Conservation (phyloP, 129 eudicot species). For the Logfia minima region DNA sequence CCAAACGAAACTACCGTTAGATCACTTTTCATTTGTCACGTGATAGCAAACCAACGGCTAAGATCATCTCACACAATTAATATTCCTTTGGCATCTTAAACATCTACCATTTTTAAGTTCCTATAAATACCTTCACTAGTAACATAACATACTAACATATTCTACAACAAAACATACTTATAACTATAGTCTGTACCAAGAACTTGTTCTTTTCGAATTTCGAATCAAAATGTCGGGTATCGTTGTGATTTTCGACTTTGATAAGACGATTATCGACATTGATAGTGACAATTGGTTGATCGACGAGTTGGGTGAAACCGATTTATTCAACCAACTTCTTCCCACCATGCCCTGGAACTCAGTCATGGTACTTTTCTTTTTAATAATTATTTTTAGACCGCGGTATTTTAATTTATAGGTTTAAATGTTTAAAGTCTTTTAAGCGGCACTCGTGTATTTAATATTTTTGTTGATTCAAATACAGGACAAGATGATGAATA, state of each 20-base stretch:
- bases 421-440: no score
- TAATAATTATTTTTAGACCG: not conserved
- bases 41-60: constrained; percentile 23
- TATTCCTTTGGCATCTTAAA: constrained; percentile 53
- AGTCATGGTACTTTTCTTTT: constrained; percentile 50
- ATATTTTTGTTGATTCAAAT: not conserved
- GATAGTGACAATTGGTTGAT: constrained; percentile 89
- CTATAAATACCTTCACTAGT: constrained; percentile 34
- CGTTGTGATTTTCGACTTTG: constrained; percentile 83
- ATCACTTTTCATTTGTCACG: constrained; percentile 23
- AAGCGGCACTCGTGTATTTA: not conserved
- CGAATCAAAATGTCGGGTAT: constrained; percentile 44
- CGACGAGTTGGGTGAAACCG: constrained; percentile 52
- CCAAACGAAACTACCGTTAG: not conserved
- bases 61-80: constrained; percentile 21
- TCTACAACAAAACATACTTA: constrained; percentile 18
- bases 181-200: not conserved
- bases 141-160: not conserved
- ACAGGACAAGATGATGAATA: constrained; percentile 79
- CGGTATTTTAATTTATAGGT: no score
- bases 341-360: constrained; percentile 91
- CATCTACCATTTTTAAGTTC: constrained; percentile 10
- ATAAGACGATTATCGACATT: constrained; percentile 73
- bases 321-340: constrained; percentile 53
- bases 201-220: constrained; percentile 4